Evolutionary conservation across 306 rosid species (phyloP).

Genomic region (Prosopis cineraria): DNA sequence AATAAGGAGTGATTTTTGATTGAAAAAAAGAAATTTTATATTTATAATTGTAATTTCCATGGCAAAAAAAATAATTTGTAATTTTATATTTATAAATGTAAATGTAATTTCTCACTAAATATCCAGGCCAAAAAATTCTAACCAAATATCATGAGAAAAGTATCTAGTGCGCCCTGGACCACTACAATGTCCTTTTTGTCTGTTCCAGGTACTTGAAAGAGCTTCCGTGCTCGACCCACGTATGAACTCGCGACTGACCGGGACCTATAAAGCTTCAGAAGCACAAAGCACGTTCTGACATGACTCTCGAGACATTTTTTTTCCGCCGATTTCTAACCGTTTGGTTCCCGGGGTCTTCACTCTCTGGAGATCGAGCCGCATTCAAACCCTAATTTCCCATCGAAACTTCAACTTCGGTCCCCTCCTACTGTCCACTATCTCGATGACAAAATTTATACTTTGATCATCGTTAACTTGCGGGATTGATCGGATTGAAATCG

Average conservation of each 20-base stretch:
- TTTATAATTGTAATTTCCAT: too few relatives aligned
- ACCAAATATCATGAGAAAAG: not conserved
- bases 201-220: constrained; percentile 30
- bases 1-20: too few relatives aligned
- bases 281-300: not conserved
- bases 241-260: constrained; percentile 27
- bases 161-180: constrained; percentile 3
- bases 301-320: not conserved
- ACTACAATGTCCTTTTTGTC: constrained; percentile 17
- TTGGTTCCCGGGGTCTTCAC: constrained; percentile 4
- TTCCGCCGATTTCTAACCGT: constrained; percentile 17
- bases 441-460: constrained; percentile 30
- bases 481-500: constrained; percentile 38
- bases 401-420: not conserved
- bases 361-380: not conserved
- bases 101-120: not conserved
- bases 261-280: constrained; percentile 34
- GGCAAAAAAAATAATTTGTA: too few relatives aligned
- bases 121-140: too few relatives aligned
- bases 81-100: too few relatives aligned
- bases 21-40: too few relatives aligned
- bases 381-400: constrained; percentile 40
- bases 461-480: constrained; percentile 30
- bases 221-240: constrained; percentile 30
- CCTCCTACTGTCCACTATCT: not conserved